Base-by-base conservation (phyloP, 23 red algal species). In the Gracilaria domingensis region DNA sequence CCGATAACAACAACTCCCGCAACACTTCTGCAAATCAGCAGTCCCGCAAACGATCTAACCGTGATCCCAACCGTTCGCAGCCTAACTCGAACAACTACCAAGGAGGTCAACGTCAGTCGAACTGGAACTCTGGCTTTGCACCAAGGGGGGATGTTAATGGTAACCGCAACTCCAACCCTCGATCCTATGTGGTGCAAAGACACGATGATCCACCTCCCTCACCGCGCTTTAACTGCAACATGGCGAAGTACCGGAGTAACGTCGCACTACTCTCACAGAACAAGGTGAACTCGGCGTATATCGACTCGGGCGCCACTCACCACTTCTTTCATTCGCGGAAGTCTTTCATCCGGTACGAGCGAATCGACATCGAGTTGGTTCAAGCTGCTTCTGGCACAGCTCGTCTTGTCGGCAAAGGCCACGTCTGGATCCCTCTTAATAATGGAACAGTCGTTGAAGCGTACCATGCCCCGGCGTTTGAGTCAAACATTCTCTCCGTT, bases 301-400 rank as follows among this genome's bases (percentile, higher is more conserved):
- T 85, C 0, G 58, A 85, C 61, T 85, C 81, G 18, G 61, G 40
- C 24, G 57, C 81, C 18, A 62, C 56, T 11, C 57, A 83, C 34
- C 49, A 60, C 0, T 83, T 83, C 40, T 83, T 64, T 58, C 81
- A 73, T 21, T 85, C 57, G 3, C 81, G 59, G 5, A 85, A 69
- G 29, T 85, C 81, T 11, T 85, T 69, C 61, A 69, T 85, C 18
- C 32, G 40, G 2, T 85, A 85, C 0, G 57, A 59, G 44, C 57
- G 61, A 4, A 85, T 85, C 4, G 13, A 66, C 32, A 23, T 26
- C 12, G 18, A 66, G 62, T n/a, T n/a, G n/a, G n/a, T n/a, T n/a
- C n/a, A n/a, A n/a, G n/a, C n/a, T n/a, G n/a, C n/a, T n/a, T n/a
- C n/a, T n/a, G n/a, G n/a, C n/a, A n/a, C n/a, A n/a, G n/a, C n/a